These are phyloP conservation scores for Dicorynia guianensis DNA, from an alignment of 306 rosid genomes.

Conservation along the genomic window DNA sequence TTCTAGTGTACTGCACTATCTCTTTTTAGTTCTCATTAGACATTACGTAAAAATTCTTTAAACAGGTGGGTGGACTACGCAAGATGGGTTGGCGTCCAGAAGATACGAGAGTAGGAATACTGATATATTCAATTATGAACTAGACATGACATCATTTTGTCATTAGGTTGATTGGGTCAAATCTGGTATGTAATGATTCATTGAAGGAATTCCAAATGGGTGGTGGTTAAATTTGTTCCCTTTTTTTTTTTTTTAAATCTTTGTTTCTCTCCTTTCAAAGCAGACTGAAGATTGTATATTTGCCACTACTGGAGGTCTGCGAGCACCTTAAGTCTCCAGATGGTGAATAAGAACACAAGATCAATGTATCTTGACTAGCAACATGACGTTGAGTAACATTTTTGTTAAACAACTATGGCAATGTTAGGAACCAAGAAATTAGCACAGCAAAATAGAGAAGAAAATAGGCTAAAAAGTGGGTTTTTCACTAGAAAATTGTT, in stretches of 20 bases:
- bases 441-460: too few relatives aligned
- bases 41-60: not conserved
- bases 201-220: constrained; percentile 25
- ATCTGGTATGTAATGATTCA: constrained; percentile 20
- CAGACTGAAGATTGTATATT: constrained; percentile 16
- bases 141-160: constrained; percentile 27
- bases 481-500: too few relatives aligned
- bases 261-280: not conserved
- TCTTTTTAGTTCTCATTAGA: constrained; percentile 14
- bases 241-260: constrained; percentile 26
- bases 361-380: constrained; percentile 17
- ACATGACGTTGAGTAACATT: constrained; percentile 1
- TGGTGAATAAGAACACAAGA: constrained; percentile 10
- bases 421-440: too few relatives aligned
- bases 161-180: constrained; percentile 13
- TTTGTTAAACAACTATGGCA: too few relatives aligned
- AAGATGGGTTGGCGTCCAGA: constrained; percentile 85
- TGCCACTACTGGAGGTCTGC: constrained; percentile 31
- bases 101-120: constrained; percentile 48
- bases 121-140: not conserved
- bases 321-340: constrained; percentile 24
- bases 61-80: constrained; percentile 96
- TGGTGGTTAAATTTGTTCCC: constrained; percentile 25
- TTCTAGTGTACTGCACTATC: not conserved
- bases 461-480: too few relatives aligned